Evolutionary conservation across 805 yeast genomes (phyloP).

Genomic region (Yamadazyma olivae): DNA sequence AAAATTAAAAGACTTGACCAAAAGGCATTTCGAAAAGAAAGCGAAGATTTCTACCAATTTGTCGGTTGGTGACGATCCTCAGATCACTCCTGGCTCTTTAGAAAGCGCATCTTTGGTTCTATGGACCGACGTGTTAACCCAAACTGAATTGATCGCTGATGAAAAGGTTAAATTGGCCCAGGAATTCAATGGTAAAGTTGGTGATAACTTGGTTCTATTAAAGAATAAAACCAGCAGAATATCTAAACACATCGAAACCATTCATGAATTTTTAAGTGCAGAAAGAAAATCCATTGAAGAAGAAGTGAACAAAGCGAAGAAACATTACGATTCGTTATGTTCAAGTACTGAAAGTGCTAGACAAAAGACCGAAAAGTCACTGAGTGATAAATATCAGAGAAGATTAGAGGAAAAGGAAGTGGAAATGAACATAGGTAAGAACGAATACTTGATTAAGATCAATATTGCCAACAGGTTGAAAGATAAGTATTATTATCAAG

Average conservation of each 20-base stretch:
- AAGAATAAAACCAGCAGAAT: slow-evolving; percentile 52
- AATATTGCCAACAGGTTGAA: slow-evolving; percentile 85
- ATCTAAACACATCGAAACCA: slow-evolving; percentile 51
- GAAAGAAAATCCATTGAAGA: slow-evolving; percentile 48
- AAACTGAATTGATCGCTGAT: slow-evolving; percentile 74
- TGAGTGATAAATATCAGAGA: slow-evolving; percentile 47
- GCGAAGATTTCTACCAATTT: slow-evolving; percentile 63
- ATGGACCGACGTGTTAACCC: slow-evolving; percentile 85
- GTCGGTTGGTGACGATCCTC: slow-evolving; percentile 89
- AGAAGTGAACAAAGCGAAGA: slow-evolving; percentile 63
- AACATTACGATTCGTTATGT: slow-evolving; percentile 78
- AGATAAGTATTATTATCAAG: slow-evolving; percentile 91
- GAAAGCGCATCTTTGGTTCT: slow-evolving; percentile 84
- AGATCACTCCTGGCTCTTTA: slow-evolving; percentile 90
- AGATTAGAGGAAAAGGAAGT: slow-evolving; percentile 59
- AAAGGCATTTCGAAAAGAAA: slow-evolving; percentile 72
- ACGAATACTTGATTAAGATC: slow-evolving; percentile 74
- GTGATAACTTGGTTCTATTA: slow-evolving; percentile 56
- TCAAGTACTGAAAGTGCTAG: slow-evolving; percentile 77
- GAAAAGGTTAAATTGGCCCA: slow-evolving; percentile 59
- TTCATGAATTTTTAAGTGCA: slow-evolving; percentile 55
- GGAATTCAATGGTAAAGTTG: slow-evolving; percentile 58
- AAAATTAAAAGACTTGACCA: slow-evolving; percentile 59
- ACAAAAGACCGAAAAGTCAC: slow-evolving; percentile 60
- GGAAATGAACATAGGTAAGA: slow-evolving; percentile 88